Conservation (phyloP, 176 grass and related monocot species). For the Phoenix roebelenii region DNA sequence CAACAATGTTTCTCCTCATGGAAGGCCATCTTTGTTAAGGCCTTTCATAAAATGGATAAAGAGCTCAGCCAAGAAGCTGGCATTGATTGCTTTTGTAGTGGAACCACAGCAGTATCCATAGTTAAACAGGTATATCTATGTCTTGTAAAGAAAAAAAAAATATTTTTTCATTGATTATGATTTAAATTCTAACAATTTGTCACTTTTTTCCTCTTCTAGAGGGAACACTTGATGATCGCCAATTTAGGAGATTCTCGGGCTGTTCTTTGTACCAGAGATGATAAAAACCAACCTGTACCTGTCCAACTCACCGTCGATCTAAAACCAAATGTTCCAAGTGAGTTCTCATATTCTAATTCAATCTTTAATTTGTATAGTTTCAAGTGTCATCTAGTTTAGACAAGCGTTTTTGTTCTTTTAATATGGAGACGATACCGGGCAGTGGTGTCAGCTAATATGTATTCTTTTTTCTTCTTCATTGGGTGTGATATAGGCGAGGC, state of each 20-base stretch:
- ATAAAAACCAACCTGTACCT: conserved; percentile 27
- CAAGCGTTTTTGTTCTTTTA: no score
- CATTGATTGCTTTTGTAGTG: conserved; percentile 84
- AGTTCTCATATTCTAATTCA: conserved; percentile 8
- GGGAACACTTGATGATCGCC: conserved; percentile 63
- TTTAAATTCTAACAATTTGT: neutral
- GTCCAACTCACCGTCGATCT: conserved; percentile 67
- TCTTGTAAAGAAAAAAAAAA: neutral
- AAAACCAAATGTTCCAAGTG: conserved; percentile 74
- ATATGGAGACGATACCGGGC: no score
- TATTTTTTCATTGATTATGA: no score
- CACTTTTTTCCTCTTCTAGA: conserved; percentile 18
- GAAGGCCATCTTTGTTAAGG: conserved; percentile 39
- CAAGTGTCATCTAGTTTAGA: no score
- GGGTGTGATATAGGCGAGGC: conserved; percentile 39
- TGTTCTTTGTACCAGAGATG: conserved; percentile 52
- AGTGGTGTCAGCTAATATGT: no score
- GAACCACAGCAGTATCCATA: conserved; percentile 55
- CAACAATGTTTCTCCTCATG: conserved; percentile 33
- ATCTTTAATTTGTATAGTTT: no score
- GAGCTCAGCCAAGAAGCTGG: conserved; percentile 40
- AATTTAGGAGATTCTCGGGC: conserved; percentile 82
- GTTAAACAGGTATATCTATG: conserved; percentile 48
- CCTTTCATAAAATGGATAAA: conserved; percentile 59
- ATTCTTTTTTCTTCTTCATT: neutral